These are phyloP conservation scores for Blastobotrys proliferans DNA, from an alignment of 1,139 yeast species.

Conservation along the genomic window DNA sequence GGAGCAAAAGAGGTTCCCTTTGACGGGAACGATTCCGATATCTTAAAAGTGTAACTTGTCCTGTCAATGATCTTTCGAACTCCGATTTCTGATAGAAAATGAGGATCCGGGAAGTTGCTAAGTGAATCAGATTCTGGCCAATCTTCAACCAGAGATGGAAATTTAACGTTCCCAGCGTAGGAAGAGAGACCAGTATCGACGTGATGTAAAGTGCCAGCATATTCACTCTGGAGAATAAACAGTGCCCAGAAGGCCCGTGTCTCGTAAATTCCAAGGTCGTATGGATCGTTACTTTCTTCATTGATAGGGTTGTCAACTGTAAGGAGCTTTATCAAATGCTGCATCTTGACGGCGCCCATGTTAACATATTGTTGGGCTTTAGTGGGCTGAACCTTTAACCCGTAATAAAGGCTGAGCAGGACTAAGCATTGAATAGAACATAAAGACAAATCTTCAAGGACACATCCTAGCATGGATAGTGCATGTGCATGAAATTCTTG, in stretches of 20 bases:
- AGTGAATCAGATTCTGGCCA: constrained; percentile 1
- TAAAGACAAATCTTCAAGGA: constrained; percentile 9
- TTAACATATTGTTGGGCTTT: constrained; percentile 11
- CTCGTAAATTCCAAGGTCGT: constrained; percentile 9
- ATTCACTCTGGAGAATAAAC: constrained; percentile 11
- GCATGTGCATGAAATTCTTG: constrained; percentile 10
- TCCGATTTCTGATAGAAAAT: constrained; percentile 13
- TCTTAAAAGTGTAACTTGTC: constrained; percentile 9
- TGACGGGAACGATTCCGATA: background rate
- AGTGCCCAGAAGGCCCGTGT: constrained; percentile 11
- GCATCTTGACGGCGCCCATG: constrained; percentile 9
- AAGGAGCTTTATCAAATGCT: constrained; percentile 5
- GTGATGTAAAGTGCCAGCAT: constrained; percentile 9
- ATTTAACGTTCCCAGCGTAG: constrained; percentile 5
- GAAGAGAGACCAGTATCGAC: constrained; percentile 9
- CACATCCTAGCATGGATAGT: constrained; percentile 6
- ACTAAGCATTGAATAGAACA: background rate
- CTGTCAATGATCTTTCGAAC: constrained; percentile 11
- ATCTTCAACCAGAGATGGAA: constrained; percentile 12
- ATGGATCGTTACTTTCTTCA: too few relatives aligned
- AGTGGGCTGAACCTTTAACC: constrained; percentile 8
- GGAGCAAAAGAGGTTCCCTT: constrained; percentile 10
- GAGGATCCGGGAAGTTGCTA: constrained; percentile 9
- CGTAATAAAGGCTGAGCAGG: constrained; percentile 9
- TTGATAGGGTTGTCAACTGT: constrained; percentile 5